phyloP scores from a whole-genome alignment of 495 filamentous ascomycete genomes.

The Astrothelium macrocarpum region DNA sequence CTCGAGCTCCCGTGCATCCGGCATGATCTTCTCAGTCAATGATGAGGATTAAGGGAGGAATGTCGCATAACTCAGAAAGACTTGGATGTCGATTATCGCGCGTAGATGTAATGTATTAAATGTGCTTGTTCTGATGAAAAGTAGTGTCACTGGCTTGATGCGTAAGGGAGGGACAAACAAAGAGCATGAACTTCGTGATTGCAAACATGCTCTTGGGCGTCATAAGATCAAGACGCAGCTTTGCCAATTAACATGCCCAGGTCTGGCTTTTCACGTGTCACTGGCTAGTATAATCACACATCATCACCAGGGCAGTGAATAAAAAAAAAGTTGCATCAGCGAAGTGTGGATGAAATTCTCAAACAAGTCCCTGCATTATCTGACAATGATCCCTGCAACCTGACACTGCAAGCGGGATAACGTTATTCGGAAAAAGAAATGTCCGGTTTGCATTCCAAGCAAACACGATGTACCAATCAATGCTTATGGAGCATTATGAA shows the following conservation, averaged over 20 bases:
- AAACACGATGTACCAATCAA: too few species aligned
- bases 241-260: not conserved
- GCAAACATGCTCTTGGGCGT: not conserved
- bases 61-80: too few species aligned
- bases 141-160: not conserved
- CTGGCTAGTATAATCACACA: not conserved
- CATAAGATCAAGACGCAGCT: not conserved
- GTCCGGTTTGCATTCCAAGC: too few species aligned
- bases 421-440: too few species aligned
- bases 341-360: not conserved
- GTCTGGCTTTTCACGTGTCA: not conserved
- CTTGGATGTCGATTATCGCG: too few species aligned
- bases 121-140: too few species aligned
- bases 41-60: not conserved
- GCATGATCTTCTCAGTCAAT: not conserved
- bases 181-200: not conserved
- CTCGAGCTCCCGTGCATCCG: constrained; percentile 13
- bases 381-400: not conserved
- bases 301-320: not conserved
- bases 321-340: not conserved
- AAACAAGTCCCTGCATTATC: not conserved
- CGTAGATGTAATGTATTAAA: too few species aligned
- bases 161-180: not conserved
- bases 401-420: too few species aligned
- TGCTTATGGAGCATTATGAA: too few species aligned